Conservation (phyloP, 23 red algal genomes). For the Gracilaria gracilis region DNA sequence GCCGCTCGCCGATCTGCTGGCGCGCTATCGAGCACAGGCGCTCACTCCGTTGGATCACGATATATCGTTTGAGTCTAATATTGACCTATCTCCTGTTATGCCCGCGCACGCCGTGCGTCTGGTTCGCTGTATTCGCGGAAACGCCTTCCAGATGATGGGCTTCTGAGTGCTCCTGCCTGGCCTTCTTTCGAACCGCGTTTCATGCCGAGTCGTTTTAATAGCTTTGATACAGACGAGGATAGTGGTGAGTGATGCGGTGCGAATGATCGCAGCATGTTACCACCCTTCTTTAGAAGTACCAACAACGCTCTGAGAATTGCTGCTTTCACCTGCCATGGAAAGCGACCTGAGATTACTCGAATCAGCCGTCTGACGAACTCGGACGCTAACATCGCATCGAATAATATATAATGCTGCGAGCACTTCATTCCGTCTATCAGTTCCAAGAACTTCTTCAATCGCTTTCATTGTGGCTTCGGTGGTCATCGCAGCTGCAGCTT, state of each 20-base stretch:
- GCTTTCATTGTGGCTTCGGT: conserved; percentile 64
- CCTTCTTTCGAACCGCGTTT: background rate
- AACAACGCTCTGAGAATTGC: conserved; percentile 75
- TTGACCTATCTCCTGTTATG: background rate
- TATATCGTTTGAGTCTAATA: background rate
- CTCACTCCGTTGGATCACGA: background rate
- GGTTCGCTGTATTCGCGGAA: background rate
- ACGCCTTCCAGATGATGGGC: background rate
- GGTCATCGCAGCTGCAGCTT: conserved; percentile 68
- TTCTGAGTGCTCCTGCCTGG: background rate
- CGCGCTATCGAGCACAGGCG: background rate
- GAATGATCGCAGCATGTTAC: conserved; percentile 48
- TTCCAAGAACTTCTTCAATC: conserved; percentile 72
- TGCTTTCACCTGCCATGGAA: conserved; percentile 83
- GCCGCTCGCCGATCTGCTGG: background rate
- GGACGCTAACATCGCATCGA: conserved; percentile 72
- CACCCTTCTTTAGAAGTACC: conserved; percentile 34
- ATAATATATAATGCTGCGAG: conserved; percentile 82
- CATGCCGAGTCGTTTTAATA: background rate
- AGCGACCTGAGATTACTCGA: conserved; percentile 78
- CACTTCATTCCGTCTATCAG: conserved; percentile 56
- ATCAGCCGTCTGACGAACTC: conserved; percentile 78
- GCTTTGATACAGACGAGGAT: conserved; percentile 26
- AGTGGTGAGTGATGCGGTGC: conserved; percentile 72
- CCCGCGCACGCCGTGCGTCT: background rate